A percentile compares a stretch with the other conserved stretches of the same genome.
Evolutionary conservation across 768 basidiomycete species (phyloP).

Genomic region (Imleria badia): DNA sequence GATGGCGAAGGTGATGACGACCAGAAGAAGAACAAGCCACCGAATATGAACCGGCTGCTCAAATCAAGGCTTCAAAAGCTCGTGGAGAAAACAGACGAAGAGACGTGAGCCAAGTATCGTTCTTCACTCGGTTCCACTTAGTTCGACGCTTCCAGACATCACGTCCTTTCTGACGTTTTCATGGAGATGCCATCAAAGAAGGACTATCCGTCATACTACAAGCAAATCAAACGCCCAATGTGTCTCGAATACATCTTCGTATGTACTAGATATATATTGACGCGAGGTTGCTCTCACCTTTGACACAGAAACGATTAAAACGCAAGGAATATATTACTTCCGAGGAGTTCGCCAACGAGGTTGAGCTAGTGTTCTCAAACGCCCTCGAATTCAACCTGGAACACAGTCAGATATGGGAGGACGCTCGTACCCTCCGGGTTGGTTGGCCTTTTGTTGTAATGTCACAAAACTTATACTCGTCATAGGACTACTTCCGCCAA

Average conservation of each 20-base stretch:
- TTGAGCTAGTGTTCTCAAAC: constrained; percentile 89
- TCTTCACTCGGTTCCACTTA: background rate
- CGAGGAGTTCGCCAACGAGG: constrained; percentile 77
- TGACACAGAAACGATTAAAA: constrained; percentile 70
- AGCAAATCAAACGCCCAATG: constrained; percentile 73
- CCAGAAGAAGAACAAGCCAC: constrained; percentile 50
- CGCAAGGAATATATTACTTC: constrained; percentile 71
- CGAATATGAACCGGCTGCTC: constrained; percentile 64
- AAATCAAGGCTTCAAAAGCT: constrained; percentile 72
- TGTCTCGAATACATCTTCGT: constrained; percentile 79
- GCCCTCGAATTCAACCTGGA: constrained; percentile 88
- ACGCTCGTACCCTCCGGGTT: constrained; percentile 67
- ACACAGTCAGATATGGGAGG: constrained; percentile 79
- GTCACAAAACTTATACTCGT: constrained; percentile 8
- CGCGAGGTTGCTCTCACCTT: background rate
- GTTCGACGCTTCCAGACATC: constrained; percentile 47
- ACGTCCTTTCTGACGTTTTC: constrained; percentile 69
- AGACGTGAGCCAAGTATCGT: constrained; percentile 45
- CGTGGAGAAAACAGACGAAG: constrained; percentile 66
- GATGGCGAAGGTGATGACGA: constrained; percentile 47
- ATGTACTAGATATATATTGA: constrained; percentile 29
- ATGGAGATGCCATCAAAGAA: constrained; percentile 83
- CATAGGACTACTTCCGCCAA: constrained; percentile 69
- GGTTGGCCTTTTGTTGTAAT: constrained; percentile 18
- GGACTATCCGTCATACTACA: constrained; percentile 78